Base-by-base conservation (phyloP, 2,329 filamentous ascomycete species). In the Ophiostoma sp. region DNA sequence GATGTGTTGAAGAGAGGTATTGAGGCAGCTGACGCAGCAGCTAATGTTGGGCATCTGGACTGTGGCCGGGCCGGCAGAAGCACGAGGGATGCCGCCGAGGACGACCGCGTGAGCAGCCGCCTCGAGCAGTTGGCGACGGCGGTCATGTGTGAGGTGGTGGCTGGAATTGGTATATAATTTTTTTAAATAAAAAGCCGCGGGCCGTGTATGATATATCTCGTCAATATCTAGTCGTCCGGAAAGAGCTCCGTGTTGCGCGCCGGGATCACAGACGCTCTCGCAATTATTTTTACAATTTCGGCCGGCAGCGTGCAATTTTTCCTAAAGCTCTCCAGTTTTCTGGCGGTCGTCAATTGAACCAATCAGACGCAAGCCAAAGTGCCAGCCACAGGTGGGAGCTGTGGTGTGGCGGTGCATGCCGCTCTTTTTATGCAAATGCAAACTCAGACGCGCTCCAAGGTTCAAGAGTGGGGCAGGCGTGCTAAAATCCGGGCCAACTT, bases 51-150 rank as follows among this genome's bases (percentile, higher is more conserved):
- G 31, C 15, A 27, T 62, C 31, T 23, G 2, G 33, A n/a, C 67
- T 69, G 66, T 66, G 70, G 48, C 65, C 72, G 69, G 27, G 35
- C 67, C 60, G 65, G 71, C 10, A 68, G 65, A 7, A 62, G 66
- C 60, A 67, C 68, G 60, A 70, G 67, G 23, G 57, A 13, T 27
- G 62, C 62, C n/a, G 72, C 31, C 65, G 71, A 64, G 13, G 72
- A 52, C 69, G 65, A 67, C 65, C 64, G 67, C 66, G 69, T 41
- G 67, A 69, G 57, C 64, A 73, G 71, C 20, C 72, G 71, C 60
- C 69, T 64, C 69, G 72, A 72, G 69, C 72, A 67, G 69, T 68
- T 69, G 41, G 67, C 72, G 27, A 70, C 73, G 13, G 69, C 67
- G 27, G 71, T 67, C 72, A 73, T 74, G 44, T 20, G 67, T 68